Base-by-base conservation (phyloP, 768 basidiomycete genomes). In the Gloeophyllum trabeum region DNA sequence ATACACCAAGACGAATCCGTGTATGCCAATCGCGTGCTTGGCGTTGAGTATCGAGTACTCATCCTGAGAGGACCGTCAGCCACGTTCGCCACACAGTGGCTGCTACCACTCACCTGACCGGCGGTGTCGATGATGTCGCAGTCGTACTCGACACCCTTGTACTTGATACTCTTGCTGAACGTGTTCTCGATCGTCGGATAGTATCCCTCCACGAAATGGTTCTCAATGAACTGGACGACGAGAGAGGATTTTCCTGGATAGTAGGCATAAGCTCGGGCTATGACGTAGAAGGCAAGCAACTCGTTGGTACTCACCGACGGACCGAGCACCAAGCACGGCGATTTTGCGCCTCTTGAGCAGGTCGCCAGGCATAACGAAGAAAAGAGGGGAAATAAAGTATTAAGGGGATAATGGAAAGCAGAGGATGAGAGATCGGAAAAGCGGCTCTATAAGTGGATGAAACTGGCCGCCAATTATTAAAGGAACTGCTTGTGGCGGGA, bases 121-220 rank as follows among this genome's bases (percentile, higher is more conserved):
- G 94, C 94, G 48, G 91, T 94, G 61, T 98, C 94, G 53, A 97
- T 89, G 65, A 98, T 93, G 63, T 94, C 91, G 64, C 92, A 93
- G 46, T 91, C 83, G 55, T 92, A 98, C 54, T 93, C 89, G 24
- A 81, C 71, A 39, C 92, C 93, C 43, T 87, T 88, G 67, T 86
- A 83, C 44, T 72, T 75, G 54, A 98, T 79, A 46, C 71, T 80
- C 71, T 94, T 96, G 40, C 79, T 71, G 60, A 81, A 85, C 10
- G 84, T 89, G 51, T 72, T 78, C 62, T 97, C 93, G 56, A 94
- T 94, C 40, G 92, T 97, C 28, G 94, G 94, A 65, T 90, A 92
- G 68, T 97, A 97, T 5, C 81, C 71, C 46, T 94, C 92, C 59
- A 83, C 73, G 56, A 96, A 98, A 53, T 84, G 77, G 52, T 85